Evolutionary conservation across 2,329 filamentous ascomycete species (phyloP).

Genomic region (Achaetomium macrosporum): DNA sequence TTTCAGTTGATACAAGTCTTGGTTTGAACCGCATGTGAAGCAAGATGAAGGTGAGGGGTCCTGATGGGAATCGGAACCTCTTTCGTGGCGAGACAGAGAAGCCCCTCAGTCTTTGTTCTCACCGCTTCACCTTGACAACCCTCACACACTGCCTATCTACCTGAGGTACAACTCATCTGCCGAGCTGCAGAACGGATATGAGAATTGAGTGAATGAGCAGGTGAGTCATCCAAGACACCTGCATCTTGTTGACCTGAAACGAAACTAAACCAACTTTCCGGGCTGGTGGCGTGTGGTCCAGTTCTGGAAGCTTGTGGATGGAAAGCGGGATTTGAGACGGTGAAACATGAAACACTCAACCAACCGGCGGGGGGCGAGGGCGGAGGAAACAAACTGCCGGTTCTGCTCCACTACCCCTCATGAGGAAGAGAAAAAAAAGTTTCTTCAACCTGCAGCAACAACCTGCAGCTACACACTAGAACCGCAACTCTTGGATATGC

Average conservation of each 20-base stretch:
- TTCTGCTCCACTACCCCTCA: neutral
- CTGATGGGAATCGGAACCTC: neutral
- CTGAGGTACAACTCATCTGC: neutral
- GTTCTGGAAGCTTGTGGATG: conserved; percentile 2
- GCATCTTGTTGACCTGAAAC: conserved; percentile 7
- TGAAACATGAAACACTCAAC: neutral
- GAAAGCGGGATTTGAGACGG: neutral
- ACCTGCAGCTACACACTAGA: neutral
- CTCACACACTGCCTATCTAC: no score
- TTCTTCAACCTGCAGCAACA: neutral
- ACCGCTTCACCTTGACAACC: neutral
- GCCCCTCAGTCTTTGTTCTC: conserved; percentile 3
- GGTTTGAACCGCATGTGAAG: no score
- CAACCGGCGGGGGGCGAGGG: neutral
- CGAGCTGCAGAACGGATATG: neutral
- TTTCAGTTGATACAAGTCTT: no score
- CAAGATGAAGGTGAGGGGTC: no score
- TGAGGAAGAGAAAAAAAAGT: neutral
- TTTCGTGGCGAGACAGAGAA: neutral
- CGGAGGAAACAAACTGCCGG: neutral
- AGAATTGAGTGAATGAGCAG: neutral
- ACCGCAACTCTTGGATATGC: neutral
- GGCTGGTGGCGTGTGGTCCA: neutral
- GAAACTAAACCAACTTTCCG: conserved; percentile 3
- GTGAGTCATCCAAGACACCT: conserved; percentile 6